These are phyloP conservation scores for Lycium barbarum DNA, from an alignment of 257 asterid species.

Conservation along the genomic window DNA sequence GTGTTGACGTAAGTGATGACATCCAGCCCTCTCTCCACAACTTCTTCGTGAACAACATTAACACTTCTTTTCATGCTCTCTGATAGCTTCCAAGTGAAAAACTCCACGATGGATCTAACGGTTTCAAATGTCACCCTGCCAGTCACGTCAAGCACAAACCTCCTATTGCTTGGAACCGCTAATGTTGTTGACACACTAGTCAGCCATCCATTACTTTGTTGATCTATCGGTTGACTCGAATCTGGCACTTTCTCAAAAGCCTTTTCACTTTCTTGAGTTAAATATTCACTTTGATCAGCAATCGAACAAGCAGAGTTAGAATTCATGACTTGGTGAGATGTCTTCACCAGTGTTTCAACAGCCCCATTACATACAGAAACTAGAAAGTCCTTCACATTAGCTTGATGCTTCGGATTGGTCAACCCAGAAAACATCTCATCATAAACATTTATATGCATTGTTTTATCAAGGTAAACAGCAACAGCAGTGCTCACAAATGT, in stretches of 20 bases:
- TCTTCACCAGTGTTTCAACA: constrained; percentile 85
- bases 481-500: constrained; percentile 86
- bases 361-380: constrained; percentile 91
- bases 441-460: constrained; percentile 80
- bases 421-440: constrained; percentile 85
- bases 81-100: constrained; percentile 61
- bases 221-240: constrained; percentile 39
- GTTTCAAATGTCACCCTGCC: constrained; percentile 94
- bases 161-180: constrained; percentile 85
- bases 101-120: constrained; percentile 71
- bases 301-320: constrained; percentile 42
- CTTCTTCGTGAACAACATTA: constrained; percentile 68
- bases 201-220: constrained; percentile 70
- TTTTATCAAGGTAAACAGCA: constrained; percentile 86
- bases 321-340: constrained; percentile 79
- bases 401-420: constrained; percentile 91
- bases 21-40: constrained; percentile 72
- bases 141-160: constrained; percentile 83
- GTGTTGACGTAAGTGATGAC: constrained; percentile 79
- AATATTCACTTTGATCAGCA: constrained; percentile 47
- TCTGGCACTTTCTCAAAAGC: constrained; percentile 46
- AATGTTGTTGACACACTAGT: constrained; percentile 74
- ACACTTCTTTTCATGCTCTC: constrained; percentile 68
- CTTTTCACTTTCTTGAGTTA: constrained; percentile 34
- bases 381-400: constrained; percentile 61